These are phyloP conservation scores for Penicillium sp. DNA, from an alignment of 2,329 filamentous ascomycete species.

Conservation along the genomic window DNA sequence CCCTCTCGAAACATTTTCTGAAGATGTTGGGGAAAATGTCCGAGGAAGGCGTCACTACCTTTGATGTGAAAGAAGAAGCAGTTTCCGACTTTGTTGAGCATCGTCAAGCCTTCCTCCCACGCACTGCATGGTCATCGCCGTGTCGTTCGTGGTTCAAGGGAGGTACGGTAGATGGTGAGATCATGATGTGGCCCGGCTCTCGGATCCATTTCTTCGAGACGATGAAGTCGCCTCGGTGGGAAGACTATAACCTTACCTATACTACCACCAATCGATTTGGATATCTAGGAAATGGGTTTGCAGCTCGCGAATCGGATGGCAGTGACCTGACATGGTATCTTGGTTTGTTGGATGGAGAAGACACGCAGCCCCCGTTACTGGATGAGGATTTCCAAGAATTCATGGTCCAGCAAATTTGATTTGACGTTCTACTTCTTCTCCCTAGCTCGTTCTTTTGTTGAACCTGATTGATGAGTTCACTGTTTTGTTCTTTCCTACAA, in stretches of 20 bases:
- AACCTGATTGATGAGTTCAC: no score
- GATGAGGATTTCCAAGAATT: slow-evolving; percentile 16
- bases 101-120: slow-evolving; percentile 12
- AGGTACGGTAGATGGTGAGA: slow-evolving; percentile 9
- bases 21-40: slow-evolving; percentile 30
- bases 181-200: slow-evolving; percentile 27
- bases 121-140: slow-evolving; percentile 18
- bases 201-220: slow-evolving; percentile 31
- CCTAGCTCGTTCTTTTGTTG: no score
- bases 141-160: slow-evolving; percentile 26
- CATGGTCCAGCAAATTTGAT: slow-evolving; percentile 7
- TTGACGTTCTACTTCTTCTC: no score
- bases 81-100: slow-evolving; percentile 18
- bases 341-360: slow-evolving; percentile 9
- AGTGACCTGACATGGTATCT: slow-evolving; percentile 17
- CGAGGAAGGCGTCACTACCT: slow-evolving; percentile 14
- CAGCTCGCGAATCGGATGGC: slow-evolving; percentile 22
- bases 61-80: slow-evolving; percentile 15
- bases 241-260: slow-evolving; percentile 16
- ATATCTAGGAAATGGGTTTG: slow-evolving; percentile 26
- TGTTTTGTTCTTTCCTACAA: no score
- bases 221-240: slow-evolving; percentile 25
- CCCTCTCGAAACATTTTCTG: slow-evolving; percentile 25
- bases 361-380: slow-evolving; percentile 7
- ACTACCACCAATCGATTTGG: slow-evolving; percentile 19